phyloP scores from a whole-genome alignment of 805 yeast species.

The Dipodascopsis uninucleata region DNA sequence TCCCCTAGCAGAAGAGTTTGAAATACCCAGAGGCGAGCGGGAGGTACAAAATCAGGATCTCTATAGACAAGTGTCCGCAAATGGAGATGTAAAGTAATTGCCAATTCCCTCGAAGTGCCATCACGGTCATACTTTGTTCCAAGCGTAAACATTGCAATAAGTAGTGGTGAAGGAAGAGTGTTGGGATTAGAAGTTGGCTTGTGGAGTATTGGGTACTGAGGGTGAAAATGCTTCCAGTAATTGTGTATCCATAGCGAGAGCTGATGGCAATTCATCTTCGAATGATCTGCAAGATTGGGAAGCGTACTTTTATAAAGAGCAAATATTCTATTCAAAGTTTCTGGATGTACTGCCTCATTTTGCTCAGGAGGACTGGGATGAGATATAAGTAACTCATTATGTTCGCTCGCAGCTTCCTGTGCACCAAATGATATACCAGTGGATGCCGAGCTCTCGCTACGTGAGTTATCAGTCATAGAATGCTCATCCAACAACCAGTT shows the following conservation, averaged over 20 bases:
- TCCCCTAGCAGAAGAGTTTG: constrained; percentile 32
- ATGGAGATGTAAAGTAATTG: constrained; percentile 12
- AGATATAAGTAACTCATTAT: neutral
- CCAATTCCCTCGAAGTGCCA: constrained; percentile 5
- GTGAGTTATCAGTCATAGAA: constrained; percentile 5
- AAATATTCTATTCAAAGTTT: constrained; percentile 9
- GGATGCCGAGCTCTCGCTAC: constrained; percentile 8
- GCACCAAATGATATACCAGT: neutral
- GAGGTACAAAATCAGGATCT: constrained; percentile 30
- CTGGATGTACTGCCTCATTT: constrained; percentile 14
- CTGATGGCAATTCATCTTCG: constrained; percentile 15
- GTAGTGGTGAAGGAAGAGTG: constrained; percentile 26
- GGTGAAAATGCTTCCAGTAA: constrained; percentile 40
- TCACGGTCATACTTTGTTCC: constrained; percentile 33
- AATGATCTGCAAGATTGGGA: constrained; percentile 10
- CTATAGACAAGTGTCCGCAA: constrained; percentile 17
- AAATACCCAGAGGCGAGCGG: constrained; percentile 30
- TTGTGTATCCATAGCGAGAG: constrained; percentile 31
- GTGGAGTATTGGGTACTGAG: constrained; percentile 43
- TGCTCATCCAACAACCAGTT: constrained; percentile 21
- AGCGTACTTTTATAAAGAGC: constrained; percentile 4
- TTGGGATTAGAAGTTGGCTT: constrained; percentile 35
- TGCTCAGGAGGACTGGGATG: constrained; percentile 9
- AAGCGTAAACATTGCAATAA: constrained; percentile 32
- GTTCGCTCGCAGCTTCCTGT: neutral